phyloP scores from a whole-genome alignment of 139 green algal genomes.

The Closterium sp. region DNA sequence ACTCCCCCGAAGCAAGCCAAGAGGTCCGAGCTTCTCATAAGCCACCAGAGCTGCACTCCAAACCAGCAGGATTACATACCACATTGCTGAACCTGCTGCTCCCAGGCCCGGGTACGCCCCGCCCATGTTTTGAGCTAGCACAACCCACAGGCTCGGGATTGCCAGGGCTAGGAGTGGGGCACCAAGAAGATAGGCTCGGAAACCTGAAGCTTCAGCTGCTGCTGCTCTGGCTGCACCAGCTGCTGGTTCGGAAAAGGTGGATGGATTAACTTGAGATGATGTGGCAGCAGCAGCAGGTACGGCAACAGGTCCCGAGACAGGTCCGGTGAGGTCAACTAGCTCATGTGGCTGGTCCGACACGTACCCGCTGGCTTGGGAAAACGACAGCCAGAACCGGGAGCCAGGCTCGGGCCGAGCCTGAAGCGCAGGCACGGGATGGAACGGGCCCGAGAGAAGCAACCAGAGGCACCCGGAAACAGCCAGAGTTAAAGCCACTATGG shows the following conservation, averaged over 20 bases:
- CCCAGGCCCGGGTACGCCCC: conserved; percentile 37
- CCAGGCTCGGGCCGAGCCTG: neutral
- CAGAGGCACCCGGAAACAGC: conserved; percentile 4
- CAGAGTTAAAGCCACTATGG: conserved; percentile 1
- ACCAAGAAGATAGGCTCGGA: neutral
- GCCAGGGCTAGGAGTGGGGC: conserved; percentile 26
- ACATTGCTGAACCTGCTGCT: neutral
- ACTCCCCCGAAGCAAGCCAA: neutral
- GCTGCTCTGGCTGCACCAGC: neutral
- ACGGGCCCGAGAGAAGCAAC: conserved; percentile 4
- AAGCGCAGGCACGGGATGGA: neutral
- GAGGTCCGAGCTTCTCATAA: conserved; percentile 18
- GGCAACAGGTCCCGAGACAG: neutral
- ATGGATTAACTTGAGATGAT: neutral
- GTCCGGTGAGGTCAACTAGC: neutral
- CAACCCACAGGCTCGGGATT: conserved; percentile 23
- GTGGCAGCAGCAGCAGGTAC: neutral
- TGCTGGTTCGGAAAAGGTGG: neutral
- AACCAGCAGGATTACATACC: conserved; percentile 18
- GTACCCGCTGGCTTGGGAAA: neutral
- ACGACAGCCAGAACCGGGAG: neutral
- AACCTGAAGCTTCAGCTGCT: neutral
- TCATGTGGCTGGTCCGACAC: neutral
- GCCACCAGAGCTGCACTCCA: conserved; percentile 41
- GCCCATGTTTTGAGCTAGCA: conserved; percentile 29